Evolutionary conservation across 2,329 filamentous ascomycete species (phyloP).

Genomic region (Orbilia brochopaga): DNA sequence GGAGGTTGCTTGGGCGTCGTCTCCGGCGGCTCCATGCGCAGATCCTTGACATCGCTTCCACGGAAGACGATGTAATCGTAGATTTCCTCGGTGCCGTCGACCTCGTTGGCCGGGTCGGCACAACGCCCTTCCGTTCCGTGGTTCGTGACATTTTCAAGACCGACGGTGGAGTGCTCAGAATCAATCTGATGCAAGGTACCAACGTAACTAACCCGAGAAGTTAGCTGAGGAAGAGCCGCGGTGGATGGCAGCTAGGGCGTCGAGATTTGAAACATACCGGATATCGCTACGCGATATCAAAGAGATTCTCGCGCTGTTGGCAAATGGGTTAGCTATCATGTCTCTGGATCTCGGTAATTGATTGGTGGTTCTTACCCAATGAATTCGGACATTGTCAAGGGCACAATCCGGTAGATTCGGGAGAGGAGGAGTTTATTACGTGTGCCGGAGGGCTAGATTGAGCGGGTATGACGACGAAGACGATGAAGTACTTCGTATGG

Average conservation of each 20-base stretch:
- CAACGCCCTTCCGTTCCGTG: conserved; percentile 92
- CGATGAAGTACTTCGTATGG: conserved; percentile 43
- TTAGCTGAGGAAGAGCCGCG: conserved; percentile 16
- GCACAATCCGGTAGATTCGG: neutral
- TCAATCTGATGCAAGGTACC: conserved; percentile 97
- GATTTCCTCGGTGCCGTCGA: conserved; percentile 80
- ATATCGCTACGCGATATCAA: conserved; percentile 98
- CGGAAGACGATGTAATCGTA: conserved; percentile 99
- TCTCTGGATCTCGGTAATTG: conserved; percentile 57
- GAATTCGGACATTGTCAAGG: conserved; percentile 65
- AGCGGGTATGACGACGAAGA: conserved; percentile 1
- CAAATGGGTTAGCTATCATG: conserved; percentile 52
- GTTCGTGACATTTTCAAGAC: conserved; percentile 92
- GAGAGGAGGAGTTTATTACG: neutral
- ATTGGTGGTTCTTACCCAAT: conserved; percentile 63
- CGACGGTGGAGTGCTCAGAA: conserved; percentile 93
- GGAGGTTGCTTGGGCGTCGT: conserved; percentile 74
- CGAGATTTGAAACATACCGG: conserved; percentile 68
- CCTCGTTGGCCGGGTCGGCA: conserved; percentile 77
- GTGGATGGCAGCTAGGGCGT: conserved; percentile 16
- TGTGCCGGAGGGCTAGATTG: conserved; percentile 9
- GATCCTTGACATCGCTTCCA: conserved; percentile 96
- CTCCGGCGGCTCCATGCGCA: conserved; percentile 85
- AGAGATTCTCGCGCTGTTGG: conserved; percentile 81
- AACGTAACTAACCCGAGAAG: conserved; percentile 74